Base-by-base conservation (phyloP, 2,329 filamentous ascomycete species). In the Penicillium aurantiogriseum region DNA sequence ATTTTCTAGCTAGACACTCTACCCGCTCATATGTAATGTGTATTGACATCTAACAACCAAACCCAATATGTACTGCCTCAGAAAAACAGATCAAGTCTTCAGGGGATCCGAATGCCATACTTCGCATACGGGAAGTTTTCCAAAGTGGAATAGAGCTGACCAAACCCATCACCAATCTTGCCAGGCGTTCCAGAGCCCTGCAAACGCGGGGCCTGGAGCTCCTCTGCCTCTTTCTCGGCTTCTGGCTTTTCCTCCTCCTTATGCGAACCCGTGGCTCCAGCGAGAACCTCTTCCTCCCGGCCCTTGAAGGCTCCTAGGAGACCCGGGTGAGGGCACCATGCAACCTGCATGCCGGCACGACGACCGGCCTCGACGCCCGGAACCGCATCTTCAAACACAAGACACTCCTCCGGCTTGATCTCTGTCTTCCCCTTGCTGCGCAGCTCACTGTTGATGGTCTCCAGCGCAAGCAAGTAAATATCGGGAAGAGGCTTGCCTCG, bases 371-470 rank as follows among this genome's bases (percentile, higher is more conserved):
- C 94, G 3, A 97, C 91, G 4, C 94, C 94, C 0, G 92, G 91
- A 1, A 97, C 92, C 45, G 88, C 91, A 74, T 99, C 94, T 77
- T 99, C 94, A 68, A 99, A 97, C 0, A 97, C 94, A 17, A 99
- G 81, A 71, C 94, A 97, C 75, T 97, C 93, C 64, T 90, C 89
- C 0, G 92, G 91, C 53, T 72, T 80, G 61, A 99, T 88, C 52
- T 81, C 80, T 58, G 83, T 78, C 63, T 82, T 78, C 51, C 88
- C 86, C 39, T 68, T 65, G 0, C 80, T 61, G 11, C 77, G 78
- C 7, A 95, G 79, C 17, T 85, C 85, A 43, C 85, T 84, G 75
- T 99, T 99, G 72, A 99, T 88, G 4, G 87, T 90, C 74, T 89
- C 81, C 54, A 99, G 79, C 0, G 94, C 93, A 0, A 97, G 80